Evolutionary conservation across 1,139 yeast genomes (phyloP).

Genomic region (Lodderomyces elongisporus): DNA sequence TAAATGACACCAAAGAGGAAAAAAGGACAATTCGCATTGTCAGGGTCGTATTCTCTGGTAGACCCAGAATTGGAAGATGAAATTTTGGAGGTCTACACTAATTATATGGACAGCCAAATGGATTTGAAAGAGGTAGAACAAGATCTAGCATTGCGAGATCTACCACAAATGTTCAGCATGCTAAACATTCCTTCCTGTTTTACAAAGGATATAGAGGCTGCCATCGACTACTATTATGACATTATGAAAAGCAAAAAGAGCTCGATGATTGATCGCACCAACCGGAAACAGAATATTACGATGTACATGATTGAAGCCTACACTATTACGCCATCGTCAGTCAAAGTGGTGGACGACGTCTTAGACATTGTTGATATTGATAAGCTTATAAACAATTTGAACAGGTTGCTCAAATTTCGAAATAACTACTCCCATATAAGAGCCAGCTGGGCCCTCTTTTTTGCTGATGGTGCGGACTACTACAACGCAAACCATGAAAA

Average conservation of each 20-base stretch:
- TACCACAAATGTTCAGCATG: constrained; percentile 21
- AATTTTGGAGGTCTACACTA: constrained; percentile 24
- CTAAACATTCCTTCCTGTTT: constrained; percentile 32
- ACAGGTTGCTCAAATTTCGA: constrained; percentile 30
- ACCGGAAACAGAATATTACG: constrained; percentile 20
- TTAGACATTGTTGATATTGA: constrained; percentile 42
- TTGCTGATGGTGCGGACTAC: constrained; percentile 16
- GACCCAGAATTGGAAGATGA: constrained; percentile 25
- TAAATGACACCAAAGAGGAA: constrained; percentile 7
- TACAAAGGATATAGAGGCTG: constrained; percentile 26
- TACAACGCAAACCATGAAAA: constrained; percentile 7
- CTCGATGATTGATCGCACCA: constrained; percentile 6
- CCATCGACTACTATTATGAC: constrained; percentile 35
- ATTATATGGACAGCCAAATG: constrained; percentile 3
- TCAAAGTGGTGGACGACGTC: constrained; percentile 16
- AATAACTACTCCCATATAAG: constrained; percentile 26
- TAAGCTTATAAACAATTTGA: constrained; percentile 27
- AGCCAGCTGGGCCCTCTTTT: constrained; percentile 34
- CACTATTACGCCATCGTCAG: constrained; percentile 24
- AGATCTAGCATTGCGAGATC: constrained; percentile 27
- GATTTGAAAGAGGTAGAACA: constrained; percentile 15
- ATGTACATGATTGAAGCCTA: constrained; percentile 25
- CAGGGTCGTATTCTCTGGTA: constrained; percentile 9
- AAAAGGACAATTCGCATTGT: constrained; percentile 6
- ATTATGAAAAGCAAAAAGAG: constrained; percentile 14